These are phyloP conservation scores for Arctostaphylos glauca DNA, from an alignment of 148 eudicot species.

Conservation along the genomic window DNA sequence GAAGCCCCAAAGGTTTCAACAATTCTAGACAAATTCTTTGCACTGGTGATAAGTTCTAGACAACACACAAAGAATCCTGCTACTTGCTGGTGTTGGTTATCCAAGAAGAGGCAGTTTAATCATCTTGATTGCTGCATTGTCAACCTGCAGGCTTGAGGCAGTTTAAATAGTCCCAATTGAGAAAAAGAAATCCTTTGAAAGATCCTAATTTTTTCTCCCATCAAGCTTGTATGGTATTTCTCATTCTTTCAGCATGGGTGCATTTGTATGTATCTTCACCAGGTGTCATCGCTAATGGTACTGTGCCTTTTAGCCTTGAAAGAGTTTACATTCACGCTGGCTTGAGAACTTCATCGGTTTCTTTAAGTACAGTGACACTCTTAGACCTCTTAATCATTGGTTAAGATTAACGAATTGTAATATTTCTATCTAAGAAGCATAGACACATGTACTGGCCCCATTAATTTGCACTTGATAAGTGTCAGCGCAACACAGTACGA, in stretches of 20 bases:
- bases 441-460: too few relatives aligned
- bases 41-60: not conserved
- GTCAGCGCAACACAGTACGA: too few relatives aligned
- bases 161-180: not conserved
- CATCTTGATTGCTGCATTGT: not conserved
- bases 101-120: not conserved
- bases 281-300: not conserved
- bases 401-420: not conserved
- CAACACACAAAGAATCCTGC: not conserved
- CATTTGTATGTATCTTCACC: not conserved
- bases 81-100: not conserved
- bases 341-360: not conserved
- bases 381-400: not conserved
- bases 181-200: not conserved
- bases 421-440: too few relatives aligned
- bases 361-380: not conserved
- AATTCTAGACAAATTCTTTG: not conserved
- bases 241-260: not conserved
- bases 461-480: too few relatives aligned
- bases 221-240: not conserved
- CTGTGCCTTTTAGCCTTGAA: not conserved
- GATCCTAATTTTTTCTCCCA: not conserved
- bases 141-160: conserved; percentile 6
- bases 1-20: not conserved
- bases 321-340: not conserved